These are phyloP conservation scores for Nannochloris sp. DNA, from an alignment of 139 green algal species.

Conservation along the genomic window DNA sequence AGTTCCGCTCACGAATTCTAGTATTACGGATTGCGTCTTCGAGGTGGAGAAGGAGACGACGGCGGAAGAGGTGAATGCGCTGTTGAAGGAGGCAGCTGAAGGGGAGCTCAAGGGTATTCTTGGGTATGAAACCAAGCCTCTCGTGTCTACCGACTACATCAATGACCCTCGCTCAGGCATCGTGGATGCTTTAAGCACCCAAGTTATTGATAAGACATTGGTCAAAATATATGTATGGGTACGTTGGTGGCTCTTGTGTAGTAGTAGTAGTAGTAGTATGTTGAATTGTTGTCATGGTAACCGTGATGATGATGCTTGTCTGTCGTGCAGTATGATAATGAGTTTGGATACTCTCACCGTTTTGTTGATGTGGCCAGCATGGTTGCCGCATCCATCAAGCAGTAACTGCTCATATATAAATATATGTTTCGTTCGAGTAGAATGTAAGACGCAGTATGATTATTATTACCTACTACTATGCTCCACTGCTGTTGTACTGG, in stretches of 20 bases:
- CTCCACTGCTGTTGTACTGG: too few relatives aligned
- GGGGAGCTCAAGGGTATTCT: conserved; percentile 63
- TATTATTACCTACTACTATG: too few relatives aligned
- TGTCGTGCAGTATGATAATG: conserved; percentile 62
- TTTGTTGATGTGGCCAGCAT: conserved; percentile 53
- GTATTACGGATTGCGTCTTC: conserved; percentile 73
- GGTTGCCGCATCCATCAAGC: conserved; percentile 27
- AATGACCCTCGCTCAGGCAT: conserved; percentile 66
- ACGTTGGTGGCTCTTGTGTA: background rate
- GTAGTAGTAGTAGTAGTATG: background rate
- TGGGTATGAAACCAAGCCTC: conserved; percentile 58
- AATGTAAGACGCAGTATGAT: too few relatives aligned
- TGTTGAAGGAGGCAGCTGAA: conserved; percentile 61
- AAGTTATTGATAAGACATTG: conserved; percentile 68
- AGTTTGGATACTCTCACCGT: conserved; percentile 64
- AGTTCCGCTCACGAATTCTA: conserved; percentile 75
- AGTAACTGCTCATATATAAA: too few relatives aligned
- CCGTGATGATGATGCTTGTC: background rate
- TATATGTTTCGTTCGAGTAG: too few relatives aligned
- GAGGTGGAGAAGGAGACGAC: conserved; percentile 48
- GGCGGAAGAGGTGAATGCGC: conserved; percentile 64
- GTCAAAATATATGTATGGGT: conserved; percentile 79
- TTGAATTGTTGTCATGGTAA: background rate
- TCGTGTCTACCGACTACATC: conserved; percentile 72
- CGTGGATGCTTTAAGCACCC: conserved; percentile 67